phyloP scores from a whole-genome alignment of 2,329 filamentous ascomycete genomes.

The Colletotrichum filicis region DNA sequence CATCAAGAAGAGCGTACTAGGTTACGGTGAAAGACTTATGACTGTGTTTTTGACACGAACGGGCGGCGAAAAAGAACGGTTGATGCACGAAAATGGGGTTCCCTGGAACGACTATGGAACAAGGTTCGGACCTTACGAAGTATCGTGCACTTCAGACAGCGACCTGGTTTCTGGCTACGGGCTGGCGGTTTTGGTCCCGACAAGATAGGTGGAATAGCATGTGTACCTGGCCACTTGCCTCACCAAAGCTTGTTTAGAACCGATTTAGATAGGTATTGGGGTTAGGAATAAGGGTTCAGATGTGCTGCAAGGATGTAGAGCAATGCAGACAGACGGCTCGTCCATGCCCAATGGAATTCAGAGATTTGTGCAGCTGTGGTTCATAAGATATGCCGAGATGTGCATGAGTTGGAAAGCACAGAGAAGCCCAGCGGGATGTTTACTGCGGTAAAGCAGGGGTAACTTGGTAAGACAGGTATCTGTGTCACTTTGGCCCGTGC shows the following conservation, averaged over 20 bases:
- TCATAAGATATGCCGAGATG: constrained; percentile 24
- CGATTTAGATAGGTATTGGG: not conserved
- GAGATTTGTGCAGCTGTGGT: not conserved
- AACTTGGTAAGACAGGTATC: constrained; percentile 1
- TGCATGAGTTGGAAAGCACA: constrained; percentile 15
- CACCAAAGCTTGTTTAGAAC: not conserved
- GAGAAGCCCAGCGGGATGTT: constrained; percentile 9
- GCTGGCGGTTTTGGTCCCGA: not conserved
- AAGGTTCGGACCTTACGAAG: not conserved
- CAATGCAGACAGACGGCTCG: not conserved
- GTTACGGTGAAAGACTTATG: not conserved
- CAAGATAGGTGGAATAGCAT: not conserved
- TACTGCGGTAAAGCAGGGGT: constrained; percentile 28
- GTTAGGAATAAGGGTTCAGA: not conserved
- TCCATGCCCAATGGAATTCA: not conserved
- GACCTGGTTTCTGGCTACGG: too few species aligned
- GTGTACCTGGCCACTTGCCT: not conserved
- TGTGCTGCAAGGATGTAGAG: not conserved
- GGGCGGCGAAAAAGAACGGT: not conserved
- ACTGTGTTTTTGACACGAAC: too few species aligned
- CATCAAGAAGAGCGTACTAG: not conserved
- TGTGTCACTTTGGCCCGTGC: constrained; percentile 29
- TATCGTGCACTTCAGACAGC: not conserved
- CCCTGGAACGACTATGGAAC: not conserved
- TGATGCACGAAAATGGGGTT: not conserved